Evolutionary conservation across 768 basidiomycete species (phyloP), one percentile per base, ranked within the genome.

Genomic region (Gymnopilus dilepis): DNA sequence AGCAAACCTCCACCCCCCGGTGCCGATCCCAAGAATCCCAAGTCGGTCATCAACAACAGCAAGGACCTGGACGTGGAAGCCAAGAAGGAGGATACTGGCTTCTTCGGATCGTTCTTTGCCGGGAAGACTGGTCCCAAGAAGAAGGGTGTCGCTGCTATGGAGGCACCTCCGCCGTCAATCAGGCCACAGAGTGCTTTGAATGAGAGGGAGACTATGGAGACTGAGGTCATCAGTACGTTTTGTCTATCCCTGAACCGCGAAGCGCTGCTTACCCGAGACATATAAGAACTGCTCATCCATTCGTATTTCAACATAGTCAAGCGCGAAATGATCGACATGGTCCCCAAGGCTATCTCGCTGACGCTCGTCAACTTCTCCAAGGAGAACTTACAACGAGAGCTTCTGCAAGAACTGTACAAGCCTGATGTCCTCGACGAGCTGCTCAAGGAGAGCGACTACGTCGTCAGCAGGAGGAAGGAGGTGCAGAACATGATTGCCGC

Each of bases 281-380:
- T 41, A 38, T 38, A 15, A 96, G 95, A 99, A 77, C 84, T 98
- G 48, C 87, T 99, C 71, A 99, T 99, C 69, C 85, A 92, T 73
- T 97, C 95, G 4, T 98, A 98, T 77, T 98, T 92, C 84, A 95
- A 97, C 78, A 95, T 98, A 66, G 94, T 98, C 58, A 99, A 99
- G 80, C 90, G 96, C 60, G 97, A 98, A 77, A 95, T 99, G 92
- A 99, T 99, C 70, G 97, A 99, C 77, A 97, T 97, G 95, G 93
- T 99, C 24, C 97, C 97, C 7, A 99, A 99, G 76, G 94, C 94
- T 17, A 94, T 97, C 73, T 87, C 91, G 9, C 79, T 92, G 65
- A 98, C 94, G 15, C 86, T 99, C 34, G 97, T 99, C 52, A 91
- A 88, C 72, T 88, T 89, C 75, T 89, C 96, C 61, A 98, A 97